phyloP scores from a whole-genome alignment of 2,329 filamentous ascomycete species.

The Colletotrichum sp. region DNA sequence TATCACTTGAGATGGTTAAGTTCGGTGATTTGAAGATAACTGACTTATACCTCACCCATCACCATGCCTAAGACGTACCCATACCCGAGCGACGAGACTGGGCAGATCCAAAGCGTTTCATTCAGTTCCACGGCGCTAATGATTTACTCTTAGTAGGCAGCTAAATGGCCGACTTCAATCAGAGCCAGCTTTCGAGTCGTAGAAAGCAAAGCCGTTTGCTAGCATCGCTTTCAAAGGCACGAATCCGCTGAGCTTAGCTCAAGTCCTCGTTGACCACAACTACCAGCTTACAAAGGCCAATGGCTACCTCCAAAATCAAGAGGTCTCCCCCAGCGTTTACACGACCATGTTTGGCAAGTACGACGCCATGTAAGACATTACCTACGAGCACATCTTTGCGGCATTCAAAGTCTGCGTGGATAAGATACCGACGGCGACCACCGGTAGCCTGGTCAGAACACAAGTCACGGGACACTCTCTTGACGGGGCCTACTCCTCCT shows the following conservation, averaged over 20 bases:
- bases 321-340: background rate
- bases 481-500: background rate
- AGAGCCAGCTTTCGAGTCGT: no score
- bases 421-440: background rate
- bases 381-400: background rate
- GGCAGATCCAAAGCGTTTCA: no score
- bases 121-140: no score
- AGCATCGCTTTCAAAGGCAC: background rate
- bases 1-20: no score
- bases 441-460: accelerated
- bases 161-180: no score
- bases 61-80: background rate
- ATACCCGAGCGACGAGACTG: no score
- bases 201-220: background rate
- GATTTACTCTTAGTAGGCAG: accelerated
- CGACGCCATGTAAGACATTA: background rate
- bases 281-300: background rate
- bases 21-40: background rate
- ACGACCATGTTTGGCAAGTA: background rate
- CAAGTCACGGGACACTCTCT: background rate
- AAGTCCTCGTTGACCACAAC: background rate
- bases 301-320: background rate
- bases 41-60: accelerated
- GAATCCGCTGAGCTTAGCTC: background rate
- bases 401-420: background rate